phyloP scores from a whole-genome alignment of 164 flowering plant genomes.

The Liriodendron chinense region DNA sequence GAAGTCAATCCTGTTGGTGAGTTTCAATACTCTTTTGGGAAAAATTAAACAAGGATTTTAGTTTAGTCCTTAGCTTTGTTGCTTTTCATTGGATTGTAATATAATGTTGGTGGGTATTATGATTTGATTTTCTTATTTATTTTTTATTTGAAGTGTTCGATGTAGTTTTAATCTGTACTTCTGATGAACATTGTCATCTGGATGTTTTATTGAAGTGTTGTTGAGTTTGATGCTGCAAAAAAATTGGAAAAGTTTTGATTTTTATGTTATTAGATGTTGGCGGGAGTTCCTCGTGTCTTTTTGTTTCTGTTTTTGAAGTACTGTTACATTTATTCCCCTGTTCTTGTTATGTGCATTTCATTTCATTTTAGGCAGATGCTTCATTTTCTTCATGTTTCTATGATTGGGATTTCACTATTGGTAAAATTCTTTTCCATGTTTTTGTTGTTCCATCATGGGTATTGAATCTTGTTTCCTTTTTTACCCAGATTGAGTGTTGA shows the following conservation, averaged over 20 bases:
- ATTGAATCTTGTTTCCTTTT: too few species aligned
- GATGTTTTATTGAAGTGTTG: too few species aligned
- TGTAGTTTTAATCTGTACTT: not conserved
- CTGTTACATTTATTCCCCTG: not conserved
- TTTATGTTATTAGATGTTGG: not conserved
- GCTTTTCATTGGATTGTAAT: not conserved
- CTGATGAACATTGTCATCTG: not conserved
- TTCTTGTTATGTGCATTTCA: not conserved
- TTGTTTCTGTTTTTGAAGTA: not conserved
- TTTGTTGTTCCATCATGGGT: not conserved
- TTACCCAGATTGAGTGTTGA: too few species aligned
- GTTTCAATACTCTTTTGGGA: slow-evolving; percentile 13
- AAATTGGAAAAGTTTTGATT: not conserved
- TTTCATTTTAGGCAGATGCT: not conserved
- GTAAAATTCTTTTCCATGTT: not conserved
- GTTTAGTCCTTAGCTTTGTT: not conserved
- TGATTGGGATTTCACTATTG: not conserved
- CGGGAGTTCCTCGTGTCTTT: not conserved
- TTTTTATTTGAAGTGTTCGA: not conserved
- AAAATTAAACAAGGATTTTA: not conserved
- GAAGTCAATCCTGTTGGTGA: slow-evolving; percentile 95
- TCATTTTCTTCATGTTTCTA: not conserved
- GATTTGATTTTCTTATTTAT: not conserved
- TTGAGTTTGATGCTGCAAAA: not conserved
- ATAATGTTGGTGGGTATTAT: not conserved